Conservation (phyloP, 2,329 filamentous ascomycete genomes). For the Neobulgaria alba region DNA sequence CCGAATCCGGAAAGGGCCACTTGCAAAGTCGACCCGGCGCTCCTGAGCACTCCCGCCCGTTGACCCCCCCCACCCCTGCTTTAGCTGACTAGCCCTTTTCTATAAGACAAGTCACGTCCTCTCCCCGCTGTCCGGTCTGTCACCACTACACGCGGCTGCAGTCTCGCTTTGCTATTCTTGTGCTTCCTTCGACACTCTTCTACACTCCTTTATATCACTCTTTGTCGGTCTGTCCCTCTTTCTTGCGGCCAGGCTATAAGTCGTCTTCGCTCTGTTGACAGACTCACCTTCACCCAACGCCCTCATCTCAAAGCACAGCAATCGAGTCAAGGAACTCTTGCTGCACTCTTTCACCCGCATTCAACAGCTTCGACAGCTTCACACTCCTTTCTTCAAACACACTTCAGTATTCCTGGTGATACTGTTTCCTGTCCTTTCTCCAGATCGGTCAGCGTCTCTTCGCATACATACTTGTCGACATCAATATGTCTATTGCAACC, state of each 20-base stretch:
- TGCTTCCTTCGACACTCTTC: background rate
- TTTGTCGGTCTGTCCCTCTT: background rate
- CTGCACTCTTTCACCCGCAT: constrained; percentile 8
- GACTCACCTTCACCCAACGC: background rate
- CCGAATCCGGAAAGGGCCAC: no score
- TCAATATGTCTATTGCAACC: constrained; percentile 23
- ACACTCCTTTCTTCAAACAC: constrained; percentile 7
- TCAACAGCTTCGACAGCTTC: constrained; percentile 21
- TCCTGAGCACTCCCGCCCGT: no score
- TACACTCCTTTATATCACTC: constrained; percentile 3
- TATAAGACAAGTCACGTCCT: background rate
- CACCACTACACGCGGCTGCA: background rate
- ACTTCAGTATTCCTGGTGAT: constrained; percentile 18
- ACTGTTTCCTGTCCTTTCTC: no score
- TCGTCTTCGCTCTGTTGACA: background rate
- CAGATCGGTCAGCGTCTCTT: constrained; percentile 1
- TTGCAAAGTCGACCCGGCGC: no score
- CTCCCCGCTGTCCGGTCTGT: background rate
- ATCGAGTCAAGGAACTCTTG: constrained; percentile 25
- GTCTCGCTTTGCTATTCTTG: background rate
- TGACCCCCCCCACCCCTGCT: no score
- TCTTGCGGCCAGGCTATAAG: background rate
- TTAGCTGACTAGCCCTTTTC: no score
- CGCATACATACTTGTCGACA: constrained; percentile 3
- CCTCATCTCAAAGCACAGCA: constrained; percentile 8